Base-by-base conservation (phyloP, 2,329 filamentous ascomycete genomes). In the Talaromyces rugulosus region DNA sequence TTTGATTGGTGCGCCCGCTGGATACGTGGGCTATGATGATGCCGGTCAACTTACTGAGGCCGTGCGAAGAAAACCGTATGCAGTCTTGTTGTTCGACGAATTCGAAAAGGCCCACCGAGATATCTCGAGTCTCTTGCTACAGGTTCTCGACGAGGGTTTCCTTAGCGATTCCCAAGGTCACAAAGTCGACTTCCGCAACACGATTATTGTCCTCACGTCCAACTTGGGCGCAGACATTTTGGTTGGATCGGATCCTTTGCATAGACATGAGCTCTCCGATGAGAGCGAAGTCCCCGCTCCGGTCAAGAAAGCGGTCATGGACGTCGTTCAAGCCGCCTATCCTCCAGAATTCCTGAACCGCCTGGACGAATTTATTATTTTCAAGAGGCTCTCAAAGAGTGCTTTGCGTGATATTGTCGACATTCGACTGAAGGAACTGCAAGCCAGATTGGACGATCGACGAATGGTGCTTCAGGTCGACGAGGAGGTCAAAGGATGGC, bases 81-180 rank as follows among this genome's bases (percentile, higher is more conserved):
- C 94, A 0, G 92, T 99, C 0, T 83, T 99, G 0, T 83, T 99
- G 1, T 96, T 99, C 69, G 95, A 99, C 74, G 95, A 98, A 74
- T 98, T 97, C 69, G 95, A 99, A 73, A 98, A 99, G 74, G 95
- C 94, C 0, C 95, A 98, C 73, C 89, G 91, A 59, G 95, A 99
- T 69, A 97, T 98, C 66, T 96, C 92, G 0, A 89, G 93, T 0
- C 82, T 99, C 3, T 84, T 99, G 4, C 85, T 99, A 4, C 95
- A 98, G 75, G 94, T 98, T 0, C 85, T 99, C 0, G 95, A 98
- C 72, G 95, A 98, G 74, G 95, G 95, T 2, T 97, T 95, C 80
- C 84, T 99, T 56, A 98, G 94, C 0, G 95, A 98, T 73, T 88
- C 92, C 0, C 94, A 98, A 77, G 95, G 95, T 34, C 93, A 96